Conservation (phyloP, 2,329 filamentous ascomycete genomes). For the Berkeleyomyces rouxiae region DNA sequence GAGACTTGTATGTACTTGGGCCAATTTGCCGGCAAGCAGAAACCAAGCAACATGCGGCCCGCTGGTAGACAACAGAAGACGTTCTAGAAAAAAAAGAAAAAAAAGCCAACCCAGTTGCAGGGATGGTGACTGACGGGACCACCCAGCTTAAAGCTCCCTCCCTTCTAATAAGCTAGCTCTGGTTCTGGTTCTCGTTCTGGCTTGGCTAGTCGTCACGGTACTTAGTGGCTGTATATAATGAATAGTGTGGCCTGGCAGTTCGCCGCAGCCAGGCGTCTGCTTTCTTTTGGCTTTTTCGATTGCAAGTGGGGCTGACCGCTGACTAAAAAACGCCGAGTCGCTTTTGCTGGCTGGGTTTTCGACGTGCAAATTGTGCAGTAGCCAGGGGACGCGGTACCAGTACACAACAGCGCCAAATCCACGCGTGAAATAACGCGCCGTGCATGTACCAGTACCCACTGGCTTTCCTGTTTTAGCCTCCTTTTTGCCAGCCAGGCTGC, state of each 20-base stretch:
- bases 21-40: background rate
- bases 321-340: background rate
- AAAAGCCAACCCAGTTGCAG: background rate
- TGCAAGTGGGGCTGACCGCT: background rate
- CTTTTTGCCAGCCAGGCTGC: constrained; percentile 11
- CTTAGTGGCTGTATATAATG: background rate
- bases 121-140: background rate
- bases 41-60: background rate
- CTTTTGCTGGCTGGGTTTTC: background rate
- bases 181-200: background rate
- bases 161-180: background rate
- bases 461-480: constrained; percentile 1
- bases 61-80: background rate
- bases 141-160: background rate
- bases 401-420: constrained; percentile 6
- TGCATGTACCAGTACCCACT: constrained; percentile 6
- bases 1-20: too few relatives aligned
- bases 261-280: background rate
- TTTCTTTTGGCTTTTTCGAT: background rate
- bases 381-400: background rate
- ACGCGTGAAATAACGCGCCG: background rate
- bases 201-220: background rate
- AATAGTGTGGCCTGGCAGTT: background rate
- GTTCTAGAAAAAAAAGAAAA: background rate
- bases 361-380: background rate